A percentile compares a stretch with the other conserved stretches of the same genome.
Conservation (phyloP, 1,284 basidiomycete genomes). For the Clitocybe nebularis region DNA sequence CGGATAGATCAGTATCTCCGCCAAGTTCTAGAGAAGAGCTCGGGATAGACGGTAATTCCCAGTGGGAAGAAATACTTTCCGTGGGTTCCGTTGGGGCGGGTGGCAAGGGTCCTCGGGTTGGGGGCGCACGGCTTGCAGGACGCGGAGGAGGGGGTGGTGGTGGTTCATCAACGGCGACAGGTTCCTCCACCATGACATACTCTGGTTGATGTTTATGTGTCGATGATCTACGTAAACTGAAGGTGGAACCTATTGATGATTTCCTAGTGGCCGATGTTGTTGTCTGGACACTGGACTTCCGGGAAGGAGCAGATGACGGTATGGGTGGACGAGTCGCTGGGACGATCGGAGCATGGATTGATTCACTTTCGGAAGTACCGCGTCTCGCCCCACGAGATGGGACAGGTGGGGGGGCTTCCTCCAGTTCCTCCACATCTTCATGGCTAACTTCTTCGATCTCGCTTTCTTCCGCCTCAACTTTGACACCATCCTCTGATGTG, state of each 20-base stretch:
- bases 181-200: conserved; percentile 59
- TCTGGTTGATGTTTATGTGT: conserved; percentile 36
- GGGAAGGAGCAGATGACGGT: conserved; percentile 29
- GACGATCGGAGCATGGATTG: conserved; percentile 17
- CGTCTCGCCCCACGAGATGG: conserved; percentile 25
- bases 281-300: conserved; percentile 30
- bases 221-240: conserved; percentile 17
- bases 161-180: conserved; percentile 27
- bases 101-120: conserved; percentile 23
- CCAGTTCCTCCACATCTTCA: conserved; percentile 48
- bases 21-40: conserved; percentile 35
- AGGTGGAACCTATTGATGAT: conserved; percentile 29
- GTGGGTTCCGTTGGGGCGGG: conserved; percentile 25
- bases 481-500: conserved; percentile 55
- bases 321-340: conserved; percentile 37
- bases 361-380: conserved; percentile 13
- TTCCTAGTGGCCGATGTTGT: conserved; percentile 27
- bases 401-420: conserved; percentile 38
- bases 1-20: conserved; percentile 31
- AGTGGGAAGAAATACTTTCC: conserved; percentile 42
- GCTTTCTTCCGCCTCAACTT: conserved; percentile 62
- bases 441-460: conserved; percentile 62
- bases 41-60: conserved; percentile 53
- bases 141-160: conserved; percentile 44
- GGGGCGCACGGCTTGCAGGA: conserved; percentile 33